Conservation (phyloP, 805 yeast species). For the Candida stauntonica region DNA sequence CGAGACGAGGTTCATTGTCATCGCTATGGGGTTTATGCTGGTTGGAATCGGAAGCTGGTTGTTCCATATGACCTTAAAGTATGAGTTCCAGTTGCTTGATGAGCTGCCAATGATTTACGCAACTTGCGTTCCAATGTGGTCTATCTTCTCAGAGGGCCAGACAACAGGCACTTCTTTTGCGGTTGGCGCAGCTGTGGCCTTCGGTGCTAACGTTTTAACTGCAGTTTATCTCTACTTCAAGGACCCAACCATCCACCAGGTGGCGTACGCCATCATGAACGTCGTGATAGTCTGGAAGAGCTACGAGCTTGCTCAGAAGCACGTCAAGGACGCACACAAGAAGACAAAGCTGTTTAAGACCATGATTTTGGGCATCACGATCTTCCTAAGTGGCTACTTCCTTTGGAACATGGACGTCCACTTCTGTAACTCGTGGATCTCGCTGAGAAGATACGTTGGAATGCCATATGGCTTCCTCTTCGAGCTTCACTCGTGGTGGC, state of each 20-base stretch:
- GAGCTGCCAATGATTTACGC: slow-evolving; percentile 98
- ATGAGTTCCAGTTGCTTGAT: slow-evolving; percentile 87
- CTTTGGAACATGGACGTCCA: slow-evolving; percentile 90
- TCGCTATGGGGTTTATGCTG: slow-evolving; percentile 74
- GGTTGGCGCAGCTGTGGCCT: slow-evolving; percentile 44
- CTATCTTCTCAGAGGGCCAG: slow-evolving; percentile 60
- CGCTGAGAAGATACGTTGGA: slow-evolving; percentile 60
- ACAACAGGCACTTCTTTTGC: slow-evolving; percentile 33
- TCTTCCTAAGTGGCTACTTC: slow-evolving; percentile 70
- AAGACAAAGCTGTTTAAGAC: slow-evolving; percentile 48
- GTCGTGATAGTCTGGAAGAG: slow-evolving; percentile 67
- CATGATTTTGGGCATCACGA: slow-evolving; percentile 53
- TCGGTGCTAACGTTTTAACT: slow-evolving; percentile 60
- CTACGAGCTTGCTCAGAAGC: slow-evolving; percentile 41
- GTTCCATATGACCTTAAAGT: slow-evolving; percentile 92
- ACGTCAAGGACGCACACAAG: slow-evolving; percentile 49
- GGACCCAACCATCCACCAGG: slow-evolving; percentile 87
- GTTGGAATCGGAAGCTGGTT: slow-evolving; percentile 95
- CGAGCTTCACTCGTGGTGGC: slow-evolving; percentile 99
- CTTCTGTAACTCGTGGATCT: slow-evolving; percentile 57
- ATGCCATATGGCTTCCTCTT: slow-evolving; percentile 81
- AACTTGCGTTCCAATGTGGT: slow-evolving; percentile 92
- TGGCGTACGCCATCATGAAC: slow-evolving; percentile 75
- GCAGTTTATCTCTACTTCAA: slow-evolving; percentile 65
- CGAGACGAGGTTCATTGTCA: slow-evolving; percentile 66